Evolutionary conservation across 805 yeast species (phyloP).

Genomic region (Suhomyces vadensis): DNA sequence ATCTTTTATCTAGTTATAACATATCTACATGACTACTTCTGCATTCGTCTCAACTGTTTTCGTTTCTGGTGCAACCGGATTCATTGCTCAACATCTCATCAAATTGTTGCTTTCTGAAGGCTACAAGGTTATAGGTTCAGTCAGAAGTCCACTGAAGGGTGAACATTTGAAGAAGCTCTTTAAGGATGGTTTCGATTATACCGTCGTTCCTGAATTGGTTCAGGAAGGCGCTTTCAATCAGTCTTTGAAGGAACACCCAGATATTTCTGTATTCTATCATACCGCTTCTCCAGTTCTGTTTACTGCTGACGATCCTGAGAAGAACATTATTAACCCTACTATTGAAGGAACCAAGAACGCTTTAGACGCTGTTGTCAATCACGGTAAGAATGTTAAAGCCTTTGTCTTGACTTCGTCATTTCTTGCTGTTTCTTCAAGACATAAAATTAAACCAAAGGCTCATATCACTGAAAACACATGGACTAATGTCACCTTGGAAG

Average conservation of each 20-base stretch:
- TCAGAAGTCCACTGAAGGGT: constrained; percentile 43
- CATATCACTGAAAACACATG: constrained; percentile 53
- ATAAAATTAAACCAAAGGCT: too few relatives aligned
- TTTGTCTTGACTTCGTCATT: constrained; percentile 29
- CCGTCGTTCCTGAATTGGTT: constrained; percentile 24
- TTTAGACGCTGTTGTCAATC: constrained; percentile 17
- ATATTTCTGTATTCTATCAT: constrained; percentile 30
- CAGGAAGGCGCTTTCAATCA: constrained; percentile 29
- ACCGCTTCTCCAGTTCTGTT: constrained; percentile 37
- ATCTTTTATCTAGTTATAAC: too few relatives aligned
- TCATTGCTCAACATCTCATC: constrained; percentile 49
- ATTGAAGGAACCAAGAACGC: constrained; percentile 31
- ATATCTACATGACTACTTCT: too few relatives aligned
- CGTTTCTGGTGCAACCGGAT: constrained; percentile 56
- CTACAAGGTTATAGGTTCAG: constrained; percentile 47
- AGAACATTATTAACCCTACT: constrained; percentile 29
- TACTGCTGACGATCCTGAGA: constrained; percentile 18
- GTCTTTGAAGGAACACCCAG: constrained; percentile 27
- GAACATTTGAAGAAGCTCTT: constrained; percentile 20
- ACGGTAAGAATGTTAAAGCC: constrained; percentile 18
- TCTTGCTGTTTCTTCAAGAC: constrained; percentile 23
- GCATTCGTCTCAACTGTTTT: constrained; percentile 31
- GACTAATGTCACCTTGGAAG: constrained; percentile 55
- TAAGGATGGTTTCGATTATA: constrained; percentile 19
- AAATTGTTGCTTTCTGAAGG: constrained; percentile 37